Evolutionary conservation across 192 early-diverging fungal genomes (phyloP), one percentile per base, ranked within the genome.

Genomic region (Umbelopsis sp.): DNA sequence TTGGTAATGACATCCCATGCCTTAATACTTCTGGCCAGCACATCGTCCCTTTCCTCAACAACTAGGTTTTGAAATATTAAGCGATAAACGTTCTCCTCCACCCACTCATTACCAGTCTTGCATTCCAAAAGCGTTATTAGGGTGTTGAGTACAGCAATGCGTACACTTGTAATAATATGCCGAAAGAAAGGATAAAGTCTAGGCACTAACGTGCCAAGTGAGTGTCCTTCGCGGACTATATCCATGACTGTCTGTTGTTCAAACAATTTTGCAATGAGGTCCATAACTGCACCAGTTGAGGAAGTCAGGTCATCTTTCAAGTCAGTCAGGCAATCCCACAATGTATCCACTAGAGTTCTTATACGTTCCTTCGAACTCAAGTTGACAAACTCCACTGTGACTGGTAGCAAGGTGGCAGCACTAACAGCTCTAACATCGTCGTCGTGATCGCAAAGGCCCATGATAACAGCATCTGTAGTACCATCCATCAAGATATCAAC

Each of bases 341-440:
- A 85, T 8, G 88, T 88, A 15, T 78, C 76, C 20, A 98, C 86
- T 20, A 99, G 86, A 49, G 87, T 81, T 48, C 86, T 88, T 9
- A 99, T 84, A 8, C 88, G 86, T 2, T 86, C 71, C 3, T 89
- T 81, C 46, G 91, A 81, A 25, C 71, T 71, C 52, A 91, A 81
- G 13, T 85, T 69, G 11, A 94, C 91, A 72, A 98, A 84, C 46
- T 88, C 79, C 30, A 92, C 92, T 0, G 89, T 89, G 64, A 99
- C 86, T 3, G 98, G 98, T 25, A 96, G 76, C 70, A 99, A 77
- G 4, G 95, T 92, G 3, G 94, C 89, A 0, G 98, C 95, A 12
- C 93, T 91, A 9, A 98, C 96, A 11, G 93, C 89, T 4, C 97
- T 88, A 21, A 99, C 97, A 74, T 98, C 97, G 75, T 99, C 98